phyloP scores from a whole-genome alignment of 1,284 basidiomycete species.

The Rhizoctonia solani region DNA sequence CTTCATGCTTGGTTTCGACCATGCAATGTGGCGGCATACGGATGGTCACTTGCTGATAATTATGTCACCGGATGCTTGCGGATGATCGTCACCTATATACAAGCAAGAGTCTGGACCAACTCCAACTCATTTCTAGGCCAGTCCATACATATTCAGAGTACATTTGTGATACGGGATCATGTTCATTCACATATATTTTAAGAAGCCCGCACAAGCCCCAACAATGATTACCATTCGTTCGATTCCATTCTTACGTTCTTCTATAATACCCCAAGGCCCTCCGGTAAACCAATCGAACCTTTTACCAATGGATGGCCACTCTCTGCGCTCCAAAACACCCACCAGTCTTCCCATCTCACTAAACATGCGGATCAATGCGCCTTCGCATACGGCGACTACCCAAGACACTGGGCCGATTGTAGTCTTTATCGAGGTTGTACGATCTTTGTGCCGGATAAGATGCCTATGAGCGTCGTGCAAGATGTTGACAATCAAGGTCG shows the following conservation, averaged over 20 bases:
- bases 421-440: constrained; percentile 47
- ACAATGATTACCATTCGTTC: not conserved
- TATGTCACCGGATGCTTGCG: too few relatives aligned
- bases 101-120: too few relatives aligned
- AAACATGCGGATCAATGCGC: constrained; percentile 55
- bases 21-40: too few relatives aligned
- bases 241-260: constrained; percentile 6
- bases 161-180: too few relatives aligned
- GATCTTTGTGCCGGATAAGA: constrained; percentile 49
- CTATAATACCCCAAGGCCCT: constrained; percentile 42
- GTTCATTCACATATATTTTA: not conserved
- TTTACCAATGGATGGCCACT: constrained; percentile 48
- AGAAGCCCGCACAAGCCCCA: not conserved
- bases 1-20: too few relatives aligned
- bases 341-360: constrained; percentile 56
- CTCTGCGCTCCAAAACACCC: constrained; percentile 53
- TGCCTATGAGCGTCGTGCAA: constrained; percentile 56
- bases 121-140: too few relatives aligned
- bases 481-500: constrained; percentile 52
- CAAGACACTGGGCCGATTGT: constrained; percentile 48
- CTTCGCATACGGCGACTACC: constrained; percentile 54
- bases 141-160: too few relatives aligned
- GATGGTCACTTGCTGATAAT: too few relatives aligned
- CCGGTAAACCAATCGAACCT: constrained; percentile 63
- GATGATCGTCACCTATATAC: too few relatives aligned